Base-by-base conservation (phyloP, 176 grass and related monocot genomes). In the Microstegium vimineum region DNA sequence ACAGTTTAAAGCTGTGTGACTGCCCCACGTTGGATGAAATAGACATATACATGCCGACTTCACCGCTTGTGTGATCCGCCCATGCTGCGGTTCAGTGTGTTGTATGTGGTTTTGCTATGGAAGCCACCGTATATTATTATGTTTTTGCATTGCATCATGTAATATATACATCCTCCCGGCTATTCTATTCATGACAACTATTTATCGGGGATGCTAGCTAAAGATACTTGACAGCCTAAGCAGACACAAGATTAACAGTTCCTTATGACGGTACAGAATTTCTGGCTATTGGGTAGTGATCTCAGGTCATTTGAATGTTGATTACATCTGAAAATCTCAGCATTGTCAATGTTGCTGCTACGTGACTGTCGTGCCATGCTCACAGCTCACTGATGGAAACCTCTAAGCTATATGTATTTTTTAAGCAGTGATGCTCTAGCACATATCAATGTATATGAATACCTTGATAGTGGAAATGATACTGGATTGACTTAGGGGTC, bases 21-120 rank as follows among this genome's bases (percentile, higher is more conserved):
- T 75, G 73, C 28, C 79, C 89, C 33, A 91, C 82, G 36, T 84
- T 98, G 81, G 95, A 98, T 85, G 95, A 98, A 77, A 81, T 98
- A 2, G 95, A 98, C 64, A 98, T 98, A 82, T 86, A 68, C 30
- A 43, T 95, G 18, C 88, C 82, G 17, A 75, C 84, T 81, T 87
- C 88, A 27, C 67, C 69, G 5, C 71, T 86, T 33, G 82, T 71
- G 18, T n/a, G n/a, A n/a, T n/a, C n/a, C n/a, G n/a, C n/a, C 17
- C 73, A 45, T 57, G 62, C 33, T 32, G 40, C 5, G 14, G 25
- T 26, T 70, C 18, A 26, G 28, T 52, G 57, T 54, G 38, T 78
- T 65, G 30, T 71, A 70, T 9, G 17, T 72, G 22, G 10, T 75
- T 46, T 46, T 6, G 61, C 40, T 25, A 54, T 76, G 18, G 17